These are phyloP conservation scores for Solanum hybrid DNA, from an alignment of 305 asterid species.

Conservation along the genomic window DNA sequence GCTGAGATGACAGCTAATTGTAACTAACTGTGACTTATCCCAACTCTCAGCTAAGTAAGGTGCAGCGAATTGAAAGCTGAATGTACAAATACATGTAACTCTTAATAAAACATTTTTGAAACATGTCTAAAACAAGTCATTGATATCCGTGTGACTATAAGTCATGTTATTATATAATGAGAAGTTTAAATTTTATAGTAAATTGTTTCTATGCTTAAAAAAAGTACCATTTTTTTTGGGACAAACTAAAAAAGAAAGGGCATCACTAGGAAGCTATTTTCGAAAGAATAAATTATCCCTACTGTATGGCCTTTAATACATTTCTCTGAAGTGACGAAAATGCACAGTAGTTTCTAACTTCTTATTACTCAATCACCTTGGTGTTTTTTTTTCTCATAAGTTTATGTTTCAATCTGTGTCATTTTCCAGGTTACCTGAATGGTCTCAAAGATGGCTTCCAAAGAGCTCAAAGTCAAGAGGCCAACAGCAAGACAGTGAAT, in stretches of 20 bases:
- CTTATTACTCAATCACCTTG: neutral
- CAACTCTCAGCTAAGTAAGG: neutral
- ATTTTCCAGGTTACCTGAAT: constrained; percentile 72
- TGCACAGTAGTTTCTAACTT: neutral
- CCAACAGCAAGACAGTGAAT: constrained; percentile 76
- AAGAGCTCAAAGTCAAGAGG: constrained; percentile 56
- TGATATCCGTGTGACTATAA: neutral
- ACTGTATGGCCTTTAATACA: neutral
- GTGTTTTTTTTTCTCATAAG: neutral
- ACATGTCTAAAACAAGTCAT: neutral
- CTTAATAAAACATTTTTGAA: neutral
- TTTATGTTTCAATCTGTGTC: neutral
- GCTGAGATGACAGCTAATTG: neutral
- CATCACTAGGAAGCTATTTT: neutral
- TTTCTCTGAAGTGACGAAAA: neutral
- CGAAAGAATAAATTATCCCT: neutral
- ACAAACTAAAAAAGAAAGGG: neutral
- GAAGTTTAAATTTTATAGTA: neutral
- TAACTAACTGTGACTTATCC: neutral
- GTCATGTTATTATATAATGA: neutral
- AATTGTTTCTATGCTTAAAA: neutral
- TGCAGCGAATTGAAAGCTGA: neutral
- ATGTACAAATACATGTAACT: neutral
- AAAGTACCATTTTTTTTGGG: neutral
- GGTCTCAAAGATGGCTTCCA: constrained; percentile 63